These are phyloP conservation scores for Lactarius deliciosus DNA, from an alignment of 768 basidiomycete genomes.

Conservation along the genomic window DNA sequence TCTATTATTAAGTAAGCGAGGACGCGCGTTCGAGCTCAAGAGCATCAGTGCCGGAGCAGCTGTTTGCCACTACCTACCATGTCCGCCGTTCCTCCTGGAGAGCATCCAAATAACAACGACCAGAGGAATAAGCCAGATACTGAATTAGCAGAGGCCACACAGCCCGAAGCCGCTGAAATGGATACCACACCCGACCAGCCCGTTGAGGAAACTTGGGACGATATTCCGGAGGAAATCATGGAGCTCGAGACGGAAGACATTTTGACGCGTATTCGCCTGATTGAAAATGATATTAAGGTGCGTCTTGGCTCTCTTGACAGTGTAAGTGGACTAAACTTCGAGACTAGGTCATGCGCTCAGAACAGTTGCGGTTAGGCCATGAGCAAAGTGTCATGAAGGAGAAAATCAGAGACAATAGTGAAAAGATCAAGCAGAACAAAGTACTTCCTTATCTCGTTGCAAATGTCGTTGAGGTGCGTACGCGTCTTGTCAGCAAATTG, in stretches of 20 bases:
- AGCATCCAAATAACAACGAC: constrained; percentile 19
- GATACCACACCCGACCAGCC: constrained; percentile 72
- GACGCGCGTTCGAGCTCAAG: constrained; percentile 25
- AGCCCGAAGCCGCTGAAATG: constrained; percentile 49
- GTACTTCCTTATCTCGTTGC: constrained; percentile 97
- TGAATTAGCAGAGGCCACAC: constrained; percentile 35
- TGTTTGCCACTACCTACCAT: constrained; percentile 14
- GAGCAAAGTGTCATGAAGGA: constrained; percentile 97
- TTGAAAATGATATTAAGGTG: constrained; percentile 97
- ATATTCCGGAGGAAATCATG: constrained; percentile 88
- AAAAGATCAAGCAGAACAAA: constrained; percentile 99
- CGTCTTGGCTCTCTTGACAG: constrained; percentile 24
- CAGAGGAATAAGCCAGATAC: constrained; percentile 45
- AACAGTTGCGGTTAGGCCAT: constrained; percentile 86
- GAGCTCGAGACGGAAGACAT: constrained; percentile 82
- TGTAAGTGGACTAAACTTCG: constrained; percentile 1
- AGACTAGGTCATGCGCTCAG: constrained; percentile 92
- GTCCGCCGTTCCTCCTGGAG: constrained; percentile 23
- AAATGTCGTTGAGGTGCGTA: constrained; percentile 90
- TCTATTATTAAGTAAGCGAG: constrained; percentile 3
- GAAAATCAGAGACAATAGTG: constrained; percentile 96
- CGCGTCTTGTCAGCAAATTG: not conserved
- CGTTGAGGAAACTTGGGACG: constrained; percentile 81
- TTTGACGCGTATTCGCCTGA: constrained; percentile 81
- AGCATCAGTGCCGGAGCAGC: not conserved